Percentiles rank a stretch among this genome's conserved stretches.
Conservation (phyloP, 176 grass and related monocot species). For the Oryza nivara region DNA sequence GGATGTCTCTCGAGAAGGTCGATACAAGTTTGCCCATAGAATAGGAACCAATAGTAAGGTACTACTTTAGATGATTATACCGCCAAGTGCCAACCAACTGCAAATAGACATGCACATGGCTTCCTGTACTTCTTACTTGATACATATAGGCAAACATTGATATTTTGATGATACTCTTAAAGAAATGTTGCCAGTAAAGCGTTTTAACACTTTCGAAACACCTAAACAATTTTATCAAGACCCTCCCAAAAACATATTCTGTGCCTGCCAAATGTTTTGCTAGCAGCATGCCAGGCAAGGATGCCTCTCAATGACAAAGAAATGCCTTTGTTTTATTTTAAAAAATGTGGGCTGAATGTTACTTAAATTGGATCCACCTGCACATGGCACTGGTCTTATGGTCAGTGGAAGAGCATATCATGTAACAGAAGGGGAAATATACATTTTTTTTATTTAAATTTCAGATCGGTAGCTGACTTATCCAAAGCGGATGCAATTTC, state of each 20-base stretch:
- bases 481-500: not conserved
- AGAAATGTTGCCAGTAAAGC: not conserved
- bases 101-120: not conserved
- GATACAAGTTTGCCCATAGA: not conserved
- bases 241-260: not conserved
- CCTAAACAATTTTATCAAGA: not conserved
- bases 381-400: not conserved
- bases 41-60: not conserved
- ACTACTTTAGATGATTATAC: not conserved
- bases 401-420: not conserved
- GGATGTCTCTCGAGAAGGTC: not conserved
- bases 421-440: not conserved
- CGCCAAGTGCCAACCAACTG: not conserved
- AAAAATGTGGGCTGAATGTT: not conserved
- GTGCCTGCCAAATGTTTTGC: not conserved
- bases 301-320: not conserved
- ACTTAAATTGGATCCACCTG: not conserved
- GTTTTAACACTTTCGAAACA: not conserved
- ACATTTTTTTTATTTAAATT: not conserved
- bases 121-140: not conserved
- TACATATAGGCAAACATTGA: not conserved
- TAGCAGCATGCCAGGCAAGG: conserved; percentile 4
- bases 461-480: not conserved
- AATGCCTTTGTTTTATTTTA: not conserved
- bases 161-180: not conserved